Evolutionary conservation across 768 basidiomycete genomes (phyloP).

Genomic region (Austroboletus eburneus): DNA sequence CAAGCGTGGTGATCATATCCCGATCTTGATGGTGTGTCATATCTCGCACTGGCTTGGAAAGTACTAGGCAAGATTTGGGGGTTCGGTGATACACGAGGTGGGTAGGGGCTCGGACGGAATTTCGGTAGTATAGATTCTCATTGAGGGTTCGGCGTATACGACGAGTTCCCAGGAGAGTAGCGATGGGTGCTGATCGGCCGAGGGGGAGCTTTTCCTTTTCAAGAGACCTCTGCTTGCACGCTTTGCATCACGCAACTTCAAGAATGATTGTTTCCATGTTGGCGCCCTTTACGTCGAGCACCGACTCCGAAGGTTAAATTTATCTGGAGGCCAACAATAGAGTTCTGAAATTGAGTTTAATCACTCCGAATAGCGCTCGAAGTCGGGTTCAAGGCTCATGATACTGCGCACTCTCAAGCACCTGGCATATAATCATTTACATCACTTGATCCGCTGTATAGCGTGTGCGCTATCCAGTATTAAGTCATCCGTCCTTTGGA

Average conservation of each 20-base stretch:
- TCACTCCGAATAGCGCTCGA: too few relatives aligned
- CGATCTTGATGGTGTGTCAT: too few relatives aligned
- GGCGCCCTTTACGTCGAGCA: too few relatives aligned
- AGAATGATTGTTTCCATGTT: too few relatives aligned
- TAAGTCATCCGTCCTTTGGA: constrained; percentile 13
- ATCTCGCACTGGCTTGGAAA: constrained; percentile 28
- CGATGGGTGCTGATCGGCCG: too few relatives aligned
- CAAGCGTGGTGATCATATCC: constrained; percentile 43
- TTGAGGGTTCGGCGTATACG: constrained; percentile 7
- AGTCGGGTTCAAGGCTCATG: too few relatives aligned
- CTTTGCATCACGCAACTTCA: too few relatives aligned
- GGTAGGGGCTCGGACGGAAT: constrained; percentile 27
- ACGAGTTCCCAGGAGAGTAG: not conserved
- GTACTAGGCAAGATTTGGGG: constrained; percentile 55
- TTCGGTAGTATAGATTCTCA: constrained; percentile 28
- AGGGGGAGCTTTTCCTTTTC: too few relatives aligned
- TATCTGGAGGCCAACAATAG: too few relatives aligned
- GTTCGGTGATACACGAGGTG: constrained; percentile 50
- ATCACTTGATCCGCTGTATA: constrained; percentile 6
- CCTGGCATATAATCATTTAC: not conserved
- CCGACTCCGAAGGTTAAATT: too few relatives aligned
- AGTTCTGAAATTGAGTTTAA: constrained; percentile 4
- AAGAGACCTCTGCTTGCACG: too few relatives aligned
- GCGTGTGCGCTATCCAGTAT: not conserved
- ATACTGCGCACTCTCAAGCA: not conserved